phyloP scores from a whole-genome alignment of 1,284 basidiomycete species.

The Sporisorium graminicola region DNA sequence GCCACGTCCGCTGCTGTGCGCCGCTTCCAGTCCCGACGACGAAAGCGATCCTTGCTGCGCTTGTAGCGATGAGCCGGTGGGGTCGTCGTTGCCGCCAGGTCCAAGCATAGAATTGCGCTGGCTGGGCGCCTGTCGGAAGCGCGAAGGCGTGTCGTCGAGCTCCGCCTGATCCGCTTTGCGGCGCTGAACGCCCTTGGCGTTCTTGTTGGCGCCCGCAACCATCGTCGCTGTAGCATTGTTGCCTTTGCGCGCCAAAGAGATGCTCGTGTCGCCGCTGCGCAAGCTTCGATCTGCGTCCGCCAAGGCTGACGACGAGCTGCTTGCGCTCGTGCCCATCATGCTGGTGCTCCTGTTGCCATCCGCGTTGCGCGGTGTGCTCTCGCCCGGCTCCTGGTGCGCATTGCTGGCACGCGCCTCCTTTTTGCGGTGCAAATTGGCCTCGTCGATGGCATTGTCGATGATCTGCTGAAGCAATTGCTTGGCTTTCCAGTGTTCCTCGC shows the following conservation, averaged over 20 bases:
- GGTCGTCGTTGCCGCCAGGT: conserved; percentile 20
- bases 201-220: conserved; percentile 13
- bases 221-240: conserved; percentile 4
- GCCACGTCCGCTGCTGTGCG: conserved; percentile 31
- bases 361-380: conserved; percentile 31
- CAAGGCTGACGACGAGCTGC: conserved; percentile 34
- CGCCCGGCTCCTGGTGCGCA: conserved; percentile 28
- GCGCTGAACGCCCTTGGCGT: conserved; percentile 22
- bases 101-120: conserved; percentile 40
- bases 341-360: conserved; percentile 22
- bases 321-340: conserved; percentile 34
- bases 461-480: conserved; percentile 57
- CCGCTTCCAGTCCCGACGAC: conserved; percentile 39
- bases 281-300: conserved; percentile 38
- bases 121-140: conserved; percentile 38
- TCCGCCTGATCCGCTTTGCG: conserved; percentile 51
- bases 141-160: conserved; percentile 45
- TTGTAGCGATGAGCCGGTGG: conserved; percentile 28
- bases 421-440: conserved; percentile 54
- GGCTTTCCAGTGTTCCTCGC: conserved; percentile 59
- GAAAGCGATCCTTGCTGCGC: conserved; percentile 37
- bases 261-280: conserved; percentile 23
- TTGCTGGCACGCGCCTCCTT: conserved; percentile 43
- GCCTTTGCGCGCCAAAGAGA: conserved; percentile 24
- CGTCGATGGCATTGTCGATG: conserved; percentile 61